phyloP scores from a whole-genome alignment of 2,329 filamentous ascomycete genomes.

The Arachnomyces sp. region DNA sequence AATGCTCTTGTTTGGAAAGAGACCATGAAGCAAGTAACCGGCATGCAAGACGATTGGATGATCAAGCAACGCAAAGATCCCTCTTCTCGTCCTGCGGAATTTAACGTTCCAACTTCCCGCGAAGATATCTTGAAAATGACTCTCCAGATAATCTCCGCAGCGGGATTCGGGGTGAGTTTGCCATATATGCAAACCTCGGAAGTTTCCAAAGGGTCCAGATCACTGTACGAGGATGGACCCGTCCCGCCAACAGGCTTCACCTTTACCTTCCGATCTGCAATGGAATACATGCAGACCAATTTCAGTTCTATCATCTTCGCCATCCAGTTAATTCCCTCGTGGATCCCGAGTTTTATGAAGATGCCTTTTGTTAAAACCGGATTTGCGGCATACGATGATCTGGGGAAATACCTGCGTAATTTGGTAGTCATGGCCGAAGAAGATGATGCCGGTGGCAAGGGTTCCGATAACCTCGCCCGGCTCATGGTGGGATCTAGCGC shows the following conservation, averaged over 20 bases:
- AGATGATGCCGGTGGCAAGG: constrained; percentile 19
- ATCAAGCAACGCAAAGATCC: constrained; percentile 5
- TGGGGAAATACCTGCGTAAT: constrained; percentile 13
- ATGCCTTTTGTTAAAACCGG: constrained; percentile 24
- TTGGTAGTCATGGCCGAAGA: constrained; percentile 13
- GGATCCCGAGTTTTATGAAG: constrained; percentile 15
- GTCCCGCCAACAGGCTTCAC: constrained; percentile 14
- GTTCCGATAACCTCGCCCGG: too few species aligned
- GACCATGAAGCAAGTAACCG: constrained; percentile 22
- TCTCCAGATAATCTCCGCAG: constrained; percentile 31
- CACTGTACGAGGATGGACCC: constrained; percentile 16
- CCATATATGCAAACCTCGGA: constrained; percentile 11
- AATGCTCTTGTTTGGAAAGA: constrained; percentile 35
- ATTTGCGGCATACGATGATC: constrained; percentile 21
- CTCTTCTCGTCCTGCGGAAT: neutral
- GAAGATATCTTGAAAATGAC: constrained; percentile 29
- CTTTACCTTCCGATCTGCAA: constrained; percentile 18
- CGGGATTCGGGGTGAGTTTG: constrained; percentile 27
- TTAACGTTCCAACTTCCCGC: constrained; percentile 14
- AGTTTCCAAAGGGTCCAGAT: constrained; percentile 12
- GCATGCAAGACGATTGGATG: constrained; percentile 24
- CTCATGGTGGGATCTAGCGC: too few species aligned
- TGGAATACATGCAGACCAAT: constrained; percentile 18
- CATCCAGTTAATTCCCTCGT: constrained; percentile 13
- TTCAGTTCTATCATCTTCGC: constrained; percentile 12